These are phyloP conservation scores for Russula vinacea DNA, from an alignment of 768 basidiomycete genomes.

Conservation along the genomic window DNA sequence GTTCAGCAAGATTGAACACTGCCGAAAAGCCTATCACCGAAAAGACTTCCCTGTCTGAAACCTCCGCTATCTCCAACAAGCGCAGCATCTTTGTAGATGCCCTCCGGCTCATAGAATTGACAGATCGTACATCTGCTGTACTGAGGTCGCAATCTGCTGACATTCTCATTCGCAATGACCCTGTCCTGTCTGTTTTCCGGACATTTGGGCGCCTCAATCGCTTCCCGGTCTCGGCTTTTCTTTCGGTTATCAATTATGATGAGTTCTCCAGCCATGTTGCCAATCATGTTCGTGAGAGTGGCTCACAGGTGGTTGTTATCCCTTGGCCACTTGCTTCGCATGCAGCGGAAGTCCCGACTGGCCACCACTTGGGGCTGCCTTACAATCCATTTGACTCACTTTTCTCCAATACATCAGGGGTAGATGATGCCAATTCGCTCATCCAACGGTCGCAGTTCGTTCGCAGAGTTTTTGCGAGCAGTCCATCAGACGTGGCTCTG, in stretches of 20 bases:
- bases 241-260: conserved; percentile 73
- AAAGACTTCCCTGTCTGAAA: neutral
- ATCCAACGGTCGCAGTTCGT: conserved; percentile 79
- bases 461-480: conserved; percentile 71
- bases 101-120: conserved; percentile 85
- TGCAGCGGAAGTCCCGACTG: conserved; percentile 32
- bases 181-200: conserved; percentile 67
- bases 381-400: conserved; percentile 74
- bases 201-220: conserved; percentile 74
- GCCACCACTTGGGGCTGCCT: conserved; percentile 27
- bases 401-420: conserved; percentile 53
- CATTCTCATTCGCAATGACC: conserved; percentile 63
- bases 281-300: conserved; percentile 52
- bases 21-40: conserved; percentile 14
- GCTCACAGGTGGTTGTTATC: conserved; percentile 73
- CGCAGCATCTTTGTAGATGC: conserved; percentile 57
- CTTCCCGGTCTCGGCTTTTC: conserved; percentile 60
- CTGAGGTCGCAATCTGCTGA: conserved; percentile 79
- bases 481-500: conserved; percentile 74
- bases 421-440: conserved; percentile 52
- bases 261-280: conserved; percentile 68
- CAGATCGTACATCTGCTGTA: conserved; percentile 82
- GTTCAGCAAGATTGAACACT: conserved; percentile 10
- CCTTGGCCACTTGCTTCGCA: conserved; percentile 65
- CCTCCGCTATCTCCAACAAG: conserved; percentile 29